Evolutionary conservation across 116 monocot genomes (phyloP), one percentile per base, ranked within the genome.

Genomic region (Posidonia oceanica): DNA sequence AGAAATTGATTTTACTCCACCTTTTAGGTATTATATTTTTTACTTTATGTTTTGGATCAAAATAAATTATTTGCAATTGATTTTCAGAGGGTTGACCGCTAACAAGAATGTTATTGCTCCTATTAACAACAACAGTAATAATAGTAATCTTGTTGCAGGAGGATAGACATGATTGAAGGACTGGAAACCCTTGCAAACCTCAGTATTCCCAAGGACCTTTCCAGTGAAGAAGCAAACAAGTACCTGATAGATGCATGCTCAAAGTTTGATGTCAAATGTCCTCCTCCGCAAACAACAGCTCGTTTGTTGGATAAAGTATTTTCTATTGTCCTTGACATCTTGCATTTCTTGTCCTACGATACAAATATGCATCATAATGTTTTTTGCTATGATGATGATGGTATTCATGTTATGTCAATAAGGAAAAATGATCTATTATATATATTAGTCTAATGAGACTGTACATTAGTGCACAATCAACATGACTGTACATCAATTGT

Each of bases 1-100:
- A 65, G 92, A 96, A 72, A 96, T 96, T 75, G 96, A 96, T 72
- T 96, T 96, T 70, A 89, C 96, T 63, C 96, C 96, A 41, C 96
- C 96, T 16, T 96, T 96, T 77, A 89, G 85, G 96, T 89, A 78
- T 20, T 44, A 42, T 54, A 18, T 23, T 41, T 70, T 22, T 54
- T 18, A 20, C 38, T 22, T 59, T 39, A 51, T 75, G 22, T 58
- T 39, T 57, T 70, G 12, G 37, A 12, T 57, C n/a, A 14, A n/a
- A 17, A 14, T 57, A 37, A 57, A 36, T 53, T 17, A 10, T 40
- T 64, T 64, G 13, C 37, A 39, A 39, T n/a, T 52, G 7, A 52
- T 54, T 7, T 68, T 54, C 52, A 40, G 65, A 41, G 41, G 48
- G 6, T 71, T 58, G 10, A 7, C 48, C 8, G 7, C 12, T 12